Conservation (phyloP, 345 rosid species). For the Eucalyptus fibrosa region DNA sequence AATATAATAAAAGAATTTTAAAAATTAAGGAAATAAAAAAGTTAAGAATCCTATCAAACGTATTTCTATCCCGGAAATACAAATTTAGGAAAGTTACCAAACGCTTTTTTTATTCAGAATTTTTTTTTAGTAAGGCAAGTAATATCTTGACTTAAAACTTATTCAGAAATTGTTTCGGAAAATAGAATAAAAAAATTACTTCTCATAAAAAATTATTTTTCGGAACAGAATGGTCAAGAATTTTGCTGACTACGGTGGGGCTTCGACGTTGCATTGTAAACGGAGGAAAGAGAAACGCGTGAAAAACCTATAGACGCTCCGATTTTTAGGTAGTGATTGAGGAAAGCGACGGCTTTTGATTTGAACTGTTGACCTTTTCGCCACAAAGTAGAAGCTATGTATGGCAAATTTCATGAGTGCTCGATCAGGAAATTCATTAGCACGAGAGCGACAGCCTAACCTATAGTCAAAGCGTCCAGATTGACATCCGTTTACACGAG, state of each 20-base stretch:
- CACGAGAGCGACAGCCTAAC: background rate
- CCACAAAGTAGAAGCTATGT: background rate
- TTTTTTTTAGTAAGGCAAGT: no score
- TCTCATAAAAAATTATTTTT: accelerated
- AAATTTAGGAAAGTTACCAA: no score
- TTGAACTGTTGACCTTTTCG: background rate
- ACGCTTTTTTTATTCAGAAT: accelerated
- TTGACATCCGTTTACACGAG: background rate
- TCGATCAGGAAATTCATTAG: background rate
- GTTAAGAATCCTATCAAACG: accelerated
- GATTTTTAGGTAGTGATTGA: background rate
- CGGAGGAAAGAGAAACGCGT: background rate
- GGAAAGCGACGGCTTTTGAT: background rate
- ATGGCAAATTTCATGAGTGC: background rate
- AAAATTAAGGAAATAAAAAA: no score
- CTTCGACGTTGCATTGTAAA: no score
- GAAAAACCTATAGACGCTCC: background rate
- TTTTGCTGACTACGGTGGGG: background rate
- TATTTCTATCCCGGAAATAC: accelerated
- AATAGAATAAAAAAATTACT: accelerated
- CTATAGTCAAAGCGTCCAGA: background rate
- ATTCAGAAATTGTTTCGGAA: accelerated
- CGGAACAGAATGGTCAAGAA: accelerated
- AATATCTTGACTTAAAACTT: no score
- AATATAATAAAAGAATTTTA: no score